Conservation (phyloP, 2,329 filamentous ascomycete genomes). For the Trichoderma sp. region DNA sequence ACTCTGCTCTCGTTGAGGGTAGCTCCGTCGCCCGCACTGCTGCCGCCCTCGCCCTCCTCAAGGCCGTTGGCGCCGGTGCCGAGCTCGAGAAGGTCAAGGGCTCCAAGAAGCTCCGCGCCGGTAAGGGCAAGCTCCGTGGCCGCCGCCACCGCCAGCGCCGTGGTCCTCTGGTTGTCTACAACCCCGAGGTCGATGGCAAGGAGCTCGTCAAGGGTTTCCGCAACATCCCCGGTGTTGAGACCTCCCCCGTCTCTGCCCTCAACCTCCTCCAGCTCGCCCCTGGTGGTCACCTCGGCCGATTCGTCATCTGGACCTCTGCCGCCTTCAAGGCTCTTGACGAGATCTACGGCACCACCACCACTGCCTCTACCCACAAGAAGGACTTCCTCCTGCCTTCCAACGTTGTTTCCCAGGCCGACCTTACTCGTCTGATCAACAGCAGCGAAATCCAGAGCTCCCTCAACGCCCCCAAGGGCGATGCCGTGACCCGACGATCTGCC, state of each 20-base stretch:
- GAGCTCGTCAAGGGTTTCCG: constrained; percentile 92
- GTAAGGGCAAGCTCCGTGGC: constrained; percentile 98
- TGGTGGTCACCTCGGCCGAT: constrained; percentile 97
- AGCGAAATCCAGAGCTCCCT: constrained; percentile 97
- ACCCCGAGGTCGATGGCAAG: constrained; percentile 92
- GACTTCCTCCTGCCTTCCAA: constrained; percentile 96
- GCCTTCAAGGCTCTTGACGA: constrained; percentile 95
- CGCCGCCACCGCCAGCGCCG: constrained; percentile 97
- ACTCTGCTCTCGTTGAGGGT: constrained; percentile 82
- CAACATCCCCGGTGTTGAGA: constrained; percentile 99
- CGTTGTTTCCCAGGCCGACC: constrained; percentile 89
- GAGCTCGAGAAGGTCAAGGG: constrained; percentile 95
- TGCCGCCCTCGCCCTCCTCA: constrained; percentile 80
- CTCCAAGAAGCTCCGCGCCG: constrained; percentile 94
- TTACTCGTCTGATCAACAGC: constrained; percentile 98
- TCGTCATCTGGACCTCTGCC: constrained; percentile 97
- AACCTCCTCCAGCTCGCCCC: constrained; percentile 99
- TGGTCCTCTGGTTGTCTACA: constrained; percentile 96
- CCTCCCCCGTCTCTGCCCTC: constrained; percentile 84
- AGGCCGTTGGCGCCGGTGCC: constrained; percentile 82
- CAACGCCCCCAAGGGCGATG: constrained; percentile 83
- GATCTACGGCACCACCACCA: constrained; percentile 92
- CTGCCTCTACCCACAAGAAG: constrained; percentile 91
- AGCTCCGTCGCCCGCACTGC: constrained; percentile 84
- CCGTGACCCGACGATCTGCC: constrained; percentile 81